These are phyloP conservation scores for Murraya koenigii DNA, from an alignment of 345 rosid genomes.

Conservation along the genomic window DNA sequence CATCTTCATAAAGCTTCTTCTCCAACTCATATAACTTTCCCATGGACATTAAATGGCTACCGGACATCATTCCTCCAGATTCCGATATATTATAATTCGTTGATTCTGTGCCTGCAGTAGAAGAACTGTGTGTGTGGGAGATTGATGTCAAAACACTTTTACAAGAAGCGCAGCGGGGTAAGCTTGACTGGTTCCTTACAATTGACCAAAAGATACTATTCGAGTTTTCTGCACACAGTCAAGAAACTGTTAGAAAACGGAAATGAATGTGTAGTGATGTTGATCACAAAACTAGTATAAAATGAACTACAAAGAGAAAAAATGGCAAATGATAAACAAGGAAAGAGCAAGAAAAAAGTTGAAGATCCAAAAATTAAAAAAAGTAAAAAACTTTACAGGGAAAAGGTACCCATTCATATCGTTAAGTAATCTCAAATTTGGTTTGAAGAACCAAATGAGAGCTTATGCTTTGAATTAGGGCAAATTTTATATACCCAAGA, in stretches of 20 bases:
- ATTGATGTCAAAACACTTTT: conserved; percentile 32
- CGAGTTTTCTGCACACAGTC: conserved; percentile 34
- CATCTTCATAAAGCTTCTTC: conserved; percentile 45
- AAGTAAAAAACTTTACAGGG: neutral
- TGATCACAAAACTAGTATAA: no score
- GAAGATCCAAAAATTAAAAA: neutral
- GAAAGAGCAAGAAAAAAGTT: no score
- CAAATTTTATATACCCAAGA: neutral
- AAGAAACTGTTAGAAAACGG: neutral
- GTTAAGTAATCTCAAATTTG: neutral
- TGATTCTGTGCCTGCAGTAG: conserved; percentile 29
- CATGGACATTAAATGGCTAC: conserved; percentile 38
- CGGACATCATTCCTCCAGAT: conserved; percentile 31
- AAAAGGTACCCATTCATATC: neutral
- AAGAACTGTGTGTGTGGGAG: conserved; percentile 25
- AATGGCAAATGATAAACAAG: neutral
- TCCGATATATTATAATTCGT: conserved; percentile 24
- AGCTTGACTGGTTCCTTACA: conserved; percentile 27
- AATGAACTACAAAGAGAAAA: no score
- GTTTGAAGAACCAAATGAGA: neutral
- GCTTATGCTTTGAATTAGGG: neutral
- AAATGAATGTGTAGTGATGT: no score
- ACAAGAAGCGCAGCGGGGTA: conserved; percentile 29
- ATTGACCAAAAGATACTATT: conserved; percentile 32
- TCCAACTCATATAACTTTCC: conserved; percentile 48